These are phyloP conservation scores for Lentinula edodes DNA, from an alignment of 768 basidiomycete species.

Conservation along the genomic window DNA sequence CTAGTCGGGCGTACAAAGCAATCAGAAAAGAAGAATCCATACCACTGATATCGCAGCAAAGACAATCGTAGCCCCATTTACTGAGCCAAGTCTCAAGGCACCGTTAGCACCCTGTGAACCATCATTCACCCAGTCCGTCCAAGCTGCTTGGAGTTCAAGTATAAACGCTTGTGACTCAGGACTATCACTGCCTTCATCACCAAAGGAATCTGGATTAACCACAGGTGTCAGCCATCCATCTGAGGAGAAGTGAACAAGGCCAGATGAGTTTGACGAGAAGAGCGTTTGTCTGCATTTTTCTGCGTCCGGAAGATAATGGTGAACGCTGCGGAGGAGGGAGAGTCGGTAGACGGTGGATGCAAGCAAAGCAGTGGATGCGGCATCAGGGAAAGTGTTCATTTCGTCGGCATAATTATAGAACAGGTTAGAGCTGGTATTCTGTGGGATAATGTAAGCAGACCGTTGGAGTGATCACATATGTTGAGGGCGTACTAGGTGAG, in stretches of 20 bases:
- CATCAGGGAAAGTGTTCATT: slow-evolving; percentile 55
- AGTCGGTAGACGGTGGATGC: slow-evolving; percentile 74
- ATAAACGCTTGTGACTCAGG: slow-evolving; percentile 82
- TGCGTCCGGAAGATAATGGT: slow-evolving; percentile 49
- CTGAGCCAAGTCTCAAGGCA: slow-evolving; percentile 12
- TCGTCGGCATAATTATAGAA: slow-evolving; percentile 74
- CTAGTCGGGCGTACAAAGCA: not conserved
- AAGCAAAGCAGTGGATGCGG: slow-evolving; percentile 67
- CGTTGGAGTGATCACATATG: not conserved
- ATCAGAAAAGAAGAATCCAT: not conserved
- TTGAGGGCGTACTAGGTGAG: slow-evolving; percentile 40
- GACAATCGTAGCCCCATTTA: not conserved
- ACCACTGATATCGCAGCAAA: not conserved
- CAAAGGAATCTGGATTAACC: slow-evolving; percentile 61
- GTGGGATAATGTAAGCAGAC: slow-evolving; percentile 10
- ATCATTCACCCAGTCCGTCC: slow-evolving; percentile 63
- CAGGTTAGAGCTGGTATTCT: slow-evolving; percentile 39
- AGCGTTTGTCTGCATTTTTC: slow-evolving; percentile 47
- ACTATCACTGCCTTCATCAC: slow-evolving; percentile 42
- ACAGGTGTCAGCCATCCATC: slow-evolving; percentile 72
- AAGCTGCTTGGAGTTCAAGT: slow-evolving; percentile 61
- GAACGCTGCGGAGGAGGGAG: slow-evolving; percentile 45
- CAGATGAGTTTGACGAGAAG: slow-evolving; percentile 15
- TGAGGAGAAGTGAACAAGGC: slow-evolving; percentile 41
- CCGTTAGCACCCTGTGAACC: slow-evolving; percentile 50